Base-by-base conservation (phyloP, 257 asterid species). In the Ligustrum vulgare region DNA sequence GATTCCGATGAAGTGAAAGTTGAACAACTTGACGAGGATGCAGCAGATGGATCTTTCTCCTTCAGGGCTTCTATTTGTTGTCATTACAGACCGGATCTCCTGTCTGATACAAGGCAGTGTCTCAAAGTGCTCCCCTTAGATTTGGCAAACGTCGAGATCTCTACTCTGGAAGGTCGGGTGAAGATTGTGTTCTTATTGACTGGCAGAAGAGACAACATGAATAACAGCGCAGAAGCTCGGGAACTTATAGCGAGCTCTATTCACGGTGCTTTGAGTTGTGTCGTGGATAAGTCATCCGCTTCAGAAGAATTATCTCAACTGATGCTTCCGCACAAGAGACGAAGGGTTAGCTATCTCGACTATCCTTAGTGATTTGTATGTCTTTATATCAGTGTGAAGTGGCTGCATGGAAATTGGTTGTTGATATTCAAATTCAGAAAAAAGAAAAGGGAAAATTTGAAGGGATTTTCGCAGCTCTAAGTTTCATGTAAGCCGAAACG, bases 41-140 rank as follows among this genome's bases (percentile, higher is more conserved):
- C 65, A 34, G 69, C 65, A 67, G 82, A 84, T 22, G 92, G 89
- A 41, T 76, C 86, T 3, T 65, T 80, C 76, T 70, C 81, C 70
- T 76, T 87, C 35, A 87, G 67, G 78, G 97, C 94, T 58, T 86
- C 94, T 11, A 80, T 94, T 62, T 94, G 98, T 85, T 94, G 96
- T 60, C 90, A 86, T 25, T 87, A 89, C 79, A 80, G 87, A 73
- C 89, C 91, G 0, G 88, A 86, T 34, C 86, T 91, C 70, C 56
- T 90, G 67, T 80, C 94, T 32, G 91, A 88, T 36, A 22, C 92
- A 56, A 82, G 84, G 68, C 75, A 78, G 74, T 81, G 84, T 15
- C 72, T 91, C 25, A 78, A 58, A 13, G 78, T 77, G 28, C 89
- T 90, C 58, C 76, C 76, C 0, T 74, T 87, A 25, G 82, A 75